Evolutionary conservation across 2,329 filamentous ascomycete genomes (phyloP).

Genomic region (Hymenoscyphus repandus): DNA sequence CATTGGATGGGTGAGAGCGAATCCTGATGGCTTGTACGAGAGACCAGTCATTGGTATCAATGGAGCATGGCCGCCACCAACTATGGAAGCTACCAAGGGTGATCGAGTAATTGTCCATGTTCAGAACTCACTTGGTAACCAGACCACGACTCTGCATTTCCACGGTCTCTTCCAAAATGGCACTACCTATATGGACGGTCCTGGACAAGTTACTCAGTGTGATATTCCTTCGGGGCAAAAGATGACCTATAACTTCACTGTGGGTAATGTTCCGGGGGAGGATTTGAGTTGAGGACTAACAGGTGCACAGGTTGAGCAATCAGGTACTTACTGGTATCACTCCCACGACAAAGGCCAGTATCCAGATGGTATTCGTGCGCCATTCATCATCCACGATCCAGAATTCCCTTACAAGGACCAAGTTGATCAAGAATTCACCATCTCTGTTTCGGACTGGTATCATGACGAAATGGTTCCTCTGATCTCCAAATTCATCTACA

Average conservation of each 20-base stretch:
- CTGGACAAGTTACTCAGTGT: constrained; percentile 61
- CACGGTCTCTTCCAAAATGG: constrained; percentile 68
- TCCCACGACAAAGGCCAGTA: constrained; percentile 51
- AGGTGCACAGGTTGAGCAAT: constrained; percentile 45
- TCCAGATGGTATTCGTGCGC: constrained; percentile 52
- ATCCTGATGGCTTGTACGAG: constrained; percentile 62
- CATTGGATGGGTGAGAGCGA: constrained; percentile 64
- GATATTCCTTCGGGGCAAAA: constrained; percentile 56
- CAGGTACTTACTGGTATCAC: constrained; percentile 76
- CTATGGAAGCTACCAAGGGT: constrained; percentile 56
- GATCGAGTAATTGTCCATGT: constrained; percentile 44
- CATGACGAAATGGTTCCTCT: constrained; percentile 48
- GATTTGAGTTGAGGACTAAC: neutral
- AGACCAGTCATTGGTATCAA: constrained; percentile 75
- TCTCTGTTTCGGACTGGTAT: constrained; percentile 59
- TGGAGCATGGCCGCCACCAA: constrained; percentile 67
- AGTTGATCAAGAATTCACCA: constrained; percentile 48
- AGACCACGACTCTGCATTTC: constrained; percentile 61
- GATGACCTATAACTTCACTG: constrained; percentile 65
- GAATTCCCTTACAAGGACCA: constrained; percentile 41
- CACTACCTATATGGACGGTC: constrained; percentile 65
- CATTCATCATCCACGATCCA: constrained; percentile 51
- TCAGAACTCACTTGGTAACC: constrained; percentile 41
- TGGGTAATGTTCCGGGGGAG: constrained; percentile 27
- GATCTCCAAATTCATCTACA: constrained; percentile 33